These are phyloP conservation scores for Talaromyces verruculosus DNA, from an alignment of 2,329 filamentous ascomycete genomes.

Conservation along the genomic window DNA sequence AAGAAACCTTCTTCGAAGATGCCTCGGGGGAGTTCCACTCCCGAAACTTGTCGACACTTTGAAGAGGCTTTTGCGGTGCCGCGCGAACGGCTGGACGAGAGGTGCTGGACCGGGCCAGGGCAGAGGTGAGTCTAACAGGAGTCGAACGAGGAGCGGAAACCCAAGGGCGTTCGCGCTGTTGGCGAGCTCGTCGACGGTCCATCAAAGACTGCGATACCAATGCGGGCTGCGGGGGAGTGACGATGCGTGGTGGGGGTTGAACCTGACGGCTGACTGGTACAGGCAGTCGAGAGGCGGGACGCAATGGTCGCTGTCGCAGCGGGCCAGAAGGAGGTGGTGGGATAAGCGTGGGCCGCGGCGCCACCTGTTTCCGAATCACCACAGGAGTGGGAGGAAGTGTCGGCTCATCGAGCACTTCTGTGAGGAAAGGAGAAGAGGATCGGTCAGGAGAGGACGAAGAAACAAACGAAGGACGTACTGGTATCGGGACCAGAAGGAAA, in stretches of 20 bases:
- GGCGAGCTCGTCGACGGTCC: conserved; percentile 12
- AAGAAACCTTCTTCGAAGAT: conserved; percentile 4
- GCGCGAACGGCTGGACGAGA: neutral
- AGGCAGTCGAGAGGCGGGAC: neutral
- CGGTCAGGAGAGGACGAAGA: neutral
- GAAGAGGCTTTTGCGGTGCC: neutral
- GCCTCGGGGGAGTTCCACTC: neutral
- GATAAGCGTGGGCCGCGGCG: conserved; percentile 10
- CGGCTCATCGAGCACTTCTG: neutral
- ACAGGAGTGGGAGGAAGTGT: neutral
- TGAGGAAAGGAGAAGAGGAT: neutral
- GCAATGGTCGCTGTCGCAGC: neutral
- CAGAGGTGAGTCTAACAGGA: neutral
- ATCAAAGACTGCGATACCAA: neutral
- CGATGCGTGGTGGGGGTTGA: neutral
- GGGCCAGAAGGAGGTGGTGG: conserved; percentile 8
- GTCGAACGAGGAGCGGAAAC: conserved; percentile 4
- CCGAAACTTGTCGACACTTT: neutral
- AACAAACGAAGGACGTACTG: neutral
- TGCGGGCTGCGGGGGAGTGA: neutral
- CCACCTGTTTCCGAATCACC: conserved; percentile 2
- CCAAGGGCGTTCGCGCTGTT: conserved; percentile 17
- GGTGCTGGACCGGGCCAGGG: neutral
- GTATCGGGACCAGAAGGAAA: neutral
- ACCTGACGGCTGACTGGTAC: conserved; percentile 2